Evolutionary conservation across 805 yeast species (phyloP), one percentile per base, ranked within the genome.

Genomic region (Wickerhamomyces chaumierensis): DNA sequence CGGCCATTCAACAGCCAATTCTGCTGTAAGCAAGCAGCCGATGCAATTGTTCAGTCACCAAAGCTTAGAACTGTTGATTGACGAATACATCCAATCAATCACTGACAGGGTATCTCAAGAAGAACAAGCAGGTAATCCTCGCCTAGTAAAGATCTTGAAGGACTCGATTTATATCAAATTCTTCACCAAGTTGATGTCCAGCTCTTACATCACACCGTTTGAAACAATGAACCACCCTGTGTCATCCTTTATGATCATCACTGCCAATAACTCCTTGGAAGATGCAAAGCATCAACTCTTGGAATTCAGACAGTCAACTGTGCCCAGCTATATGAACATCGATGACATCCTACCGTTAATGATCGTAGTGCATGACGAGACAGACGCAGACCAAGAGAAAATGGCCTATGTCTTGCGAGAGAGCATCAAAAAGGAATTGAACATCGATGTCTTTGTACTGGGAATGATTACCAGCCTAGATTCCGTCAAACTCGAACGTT

Each of bases 171-270:
- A 79, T 52, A 60, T 73, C 43, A 71, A 69, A 37, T 67, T 76
- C 45, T 67, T 81, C 46, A 67, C 77, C 23, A 70, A 75, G 45
- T 51, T 81, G 33, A 62, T 81, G 7, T 68, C 85, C 3, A 66
- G 81, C 12, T 68, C 73, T 13, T 68, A 69, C 7, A 59, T 83
- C 8, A 75, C 84, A 2, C 78, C 90, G 2, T 85, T 83, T 53
- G 96, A 90, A 56, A 78, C 86, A 5, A 78, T 87, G 56, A 78
- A 82, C 47, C 96, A 88, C 53, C 96, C 96, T 0, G 72, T 86
- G 2, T 70, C 84, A 3, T 81, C 87, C 33, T 54, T 90, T 13
- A 67, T 86, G 37, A 78, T 79, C 1, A 64, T 86, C 3, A 73
- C 84, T 18, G 66, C 74, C 18, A 46, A 58, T 13, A 83, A 78